Evolutionary conservation across 164 flowering plant species (phyloP).

Genomic region (Aristolochia contorta): DNA sequence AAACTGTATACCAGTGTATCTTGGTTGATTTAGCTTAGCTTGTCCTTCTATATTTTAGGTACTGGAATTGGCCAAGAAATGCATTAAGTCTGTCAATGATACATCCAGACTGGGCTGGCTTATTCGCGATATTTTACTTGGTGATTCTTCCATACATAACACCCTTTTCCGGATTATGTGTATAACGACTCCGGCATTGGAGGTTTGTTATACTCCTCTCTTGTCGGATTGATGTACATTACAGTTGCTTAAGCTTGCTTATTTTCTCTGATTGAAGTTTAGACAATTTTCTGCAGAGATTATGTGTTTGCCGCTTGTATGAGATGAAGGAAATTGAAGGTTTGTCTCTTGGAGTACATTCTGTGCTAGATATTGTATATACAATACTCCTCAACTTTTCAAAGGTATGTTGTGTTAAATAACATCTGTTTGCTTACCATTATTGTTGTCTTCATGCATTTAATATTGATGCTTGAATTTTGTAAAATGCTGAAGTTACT

Average conservation of each 20-base stretch:
- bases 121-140: slow-evolving; percentile 41
- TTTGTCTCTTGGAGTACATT: slow-evolving; percentile 49
- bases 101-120: slow-evolving; percentile 37
- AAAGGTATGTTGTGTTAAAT: slow-evolving; percentile 34
- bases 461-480: background rate
- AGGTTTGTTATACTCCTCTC: slow-evolving; percentile 33
- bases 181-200: slow-evolving; percentile 48
- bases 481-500: background rate
- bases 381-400: slow-evolving; percentile 42
- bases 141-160: slow-evolving; percentile 72
- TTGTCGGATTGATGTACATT: background rate
- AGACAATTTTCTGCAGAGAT: slow-evolving; percentile 33
- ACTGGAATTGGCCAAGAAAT: slow-evolving; percentile 62
- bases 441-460: background rate
- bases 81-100: slow-evolving; percentile 34
- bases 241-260: background rate
- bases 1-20: too few species aligned
- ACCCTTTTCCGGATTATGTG: slow-evolving; percentile 60
- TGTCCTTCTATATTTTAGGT: slow-evolving; percentile 32
- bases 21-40: too few species aligned
- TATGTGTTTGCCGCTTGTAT: slow-evolving; percentile 53
- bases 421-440: background rate
- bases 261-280: background rate
- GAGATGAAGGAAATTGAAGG: slow-evolving; percentile 75
- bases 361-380: slow-evolving; percentile 55